Percentiles rank a stretch among this genome's conserved stretches.
phyloP scores from a whole-genome alignment of 257 asterid species.

The Penstemon davidsonii region DNA sequence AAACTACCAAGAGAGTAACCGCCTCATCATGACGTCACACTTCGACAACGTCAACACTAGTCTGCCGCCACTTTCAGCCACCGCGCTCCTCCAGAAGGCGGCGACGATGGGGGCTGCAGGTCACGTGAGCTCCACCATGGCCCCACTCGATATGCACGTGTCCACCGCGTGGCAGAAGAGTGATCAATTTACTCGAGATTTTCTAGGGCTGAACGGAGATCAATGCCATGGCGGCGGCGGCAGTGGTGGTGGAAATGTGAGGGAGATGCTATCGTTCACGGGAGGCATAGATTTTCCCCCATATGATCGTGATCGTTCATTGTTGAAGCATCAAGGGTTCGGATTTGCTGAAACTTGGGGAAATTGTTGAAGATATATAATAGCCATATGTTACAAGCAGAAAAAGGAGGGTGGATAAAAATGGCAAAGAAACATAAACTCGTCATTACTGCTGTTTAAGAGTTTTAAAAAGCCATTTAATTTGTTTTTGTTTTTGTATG shows the following conservation, averaged over 20 bases:
- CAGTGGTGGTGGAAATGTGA: conserved; percentile 27
- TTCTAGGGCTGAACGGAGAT: conserved; percentile 66
- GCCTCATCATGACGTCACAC: conserved; percentile 22
- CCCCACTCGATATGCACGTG: conserved; percentile 59
- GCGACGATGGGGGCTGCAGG: conserved; percentile 50
- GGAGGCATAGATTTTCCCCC: conserved; percentile 46
- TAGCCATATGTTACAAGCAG: no score
- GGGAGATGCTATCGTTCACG: conserved; percentile 34
- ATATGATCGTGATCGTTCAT: conserved; percentile 46
- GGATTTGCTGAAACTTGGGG: conserved; percentile 64
- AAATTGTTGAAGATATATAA: conserved; percentile 39
- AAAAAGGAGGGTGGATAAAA: no score
- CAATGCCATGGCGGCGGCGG: conserved; percentile 32
- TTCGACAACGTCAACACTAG: conserved; percentile 21
- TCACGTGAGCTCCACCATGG: conserved; percentile 60
- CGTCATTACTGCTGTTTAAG: background rate
- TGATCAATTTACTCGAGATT: conserved; percentile 71
- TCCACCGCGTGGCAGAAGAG: conserved; percentile 57
- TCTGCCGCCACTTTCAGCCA: conserved; percentile 57
- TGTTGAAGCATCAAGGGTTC: conserved; percentile 51
- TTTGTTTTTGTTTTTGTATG: background rate
- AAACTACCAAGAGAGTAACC: conserved; percentile 36
- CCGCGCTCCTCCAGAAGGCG: conserved; percentile 77
- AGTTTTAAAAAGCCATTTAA: conserved; percentile 8
- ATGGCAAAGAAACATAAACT: background rate